These are phyloP conservation scores for Leptographium wingfieldii DNA, from an alignment of 2,329 filamentous ascomycete species.

Conservation along the genomic window DNA sequence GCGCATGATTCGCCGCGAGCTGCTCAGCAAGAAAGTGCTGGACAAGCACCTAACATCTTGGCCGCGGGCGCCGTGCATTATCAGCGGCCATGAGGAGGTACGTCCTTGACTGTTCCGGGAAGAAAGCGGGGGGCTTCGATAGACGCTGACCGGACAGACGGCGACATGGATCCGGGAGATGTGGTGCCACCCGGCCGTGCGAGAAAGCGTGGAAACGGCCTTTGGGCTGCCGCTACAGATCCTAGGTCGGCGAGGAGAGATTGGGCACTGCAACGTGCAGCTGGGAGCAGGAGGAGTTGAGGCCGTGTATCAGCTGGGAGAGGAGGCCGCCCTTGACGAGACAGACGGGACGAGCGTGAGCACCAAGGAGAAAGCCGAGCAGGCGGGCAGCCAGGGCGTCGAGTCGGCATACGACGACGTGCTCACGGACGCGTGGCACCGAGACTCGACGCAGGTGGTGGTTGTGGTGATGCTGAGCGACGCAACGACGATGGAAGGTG, in stretches of 20 bases:
- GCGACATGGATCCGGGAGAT: conserved; percentile 1
- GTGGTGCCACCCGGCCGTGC: conserved; percentile 1
- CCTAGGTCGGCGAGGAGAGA: not conserved
- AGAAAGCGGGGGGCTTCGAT: not conserved
- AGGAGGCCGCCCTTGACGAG: not conserved
- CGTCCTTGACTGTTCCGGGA: not conserved
- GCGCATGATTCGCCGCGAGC: not conserved
- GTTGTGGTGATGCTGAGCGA: conserved; percentile 3
- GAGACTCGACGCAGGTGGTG: conserved; percentile 2
- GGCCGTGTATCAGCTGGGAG: not conserved
- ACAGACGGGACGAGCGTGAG: not conserved
- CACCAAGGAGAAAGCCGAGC: not conserved
- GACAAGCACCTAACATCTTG: conserved; percentile 1
- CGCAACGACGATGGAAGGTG: not conserved
- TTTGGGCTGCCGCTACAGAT: not conserved
- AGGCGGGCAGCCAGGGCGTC: not conserved
- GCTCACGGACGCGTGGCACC: conserved; percentile 1
- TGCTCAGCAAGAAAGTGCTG: conserved; percentile 1
- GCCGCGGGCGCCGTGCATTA: conserved; percentile 1
- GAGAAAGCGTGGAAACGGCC: not conserved
- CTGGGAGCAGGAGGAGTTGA: not conserved
- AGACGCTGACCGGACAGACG: not conserved
- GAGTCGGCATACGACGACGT: not conserved
- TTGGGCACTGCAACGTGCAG: conserved; percentile 2
- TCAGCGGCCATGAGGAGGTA: conserved; percentile 1